Conservation (phyloP, 2,329 filamentous ascomycete species). For the Capronia coronata region DNA sequence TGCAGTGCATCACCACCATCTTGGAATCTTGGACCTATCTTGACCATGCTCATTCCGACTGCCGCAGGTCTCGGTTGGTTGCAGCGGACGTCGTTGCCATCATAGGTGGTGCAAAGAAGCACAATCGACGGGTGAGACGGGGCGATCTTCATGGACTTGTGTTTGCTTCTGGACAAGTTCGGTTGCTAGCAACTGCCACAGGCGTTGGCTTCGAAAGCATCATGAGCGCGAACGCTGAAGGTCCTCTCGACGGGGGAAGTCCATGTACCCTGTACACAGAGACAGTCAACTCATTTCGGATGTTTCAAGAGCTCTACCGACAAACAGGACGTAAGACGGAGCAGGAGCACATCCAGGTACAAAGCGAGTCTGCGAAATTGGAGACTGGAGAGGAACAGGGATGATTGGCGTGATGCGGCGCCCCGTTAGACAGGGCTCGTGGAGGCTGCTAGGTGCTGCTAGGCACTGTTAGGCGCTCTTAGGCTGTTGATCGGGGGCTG, state of each 20-base stretch:
- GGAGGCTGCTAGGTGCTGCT: neutral
- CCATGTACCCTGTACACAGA: too few relatives aligned
- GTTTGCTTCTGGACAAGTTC: too few relatives aligned
- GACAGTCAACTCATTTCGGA: neutral
- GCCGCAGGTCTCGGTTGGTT: slow-evolving; percentile 10
- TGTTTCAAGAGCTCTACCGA: neutral
- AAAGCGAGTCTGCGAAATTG: slow-evolving; percentile 20
- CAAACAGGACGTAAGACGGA: slow-evolving; percentile 4
- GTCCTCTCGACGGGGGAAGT: too few relatives aligned
- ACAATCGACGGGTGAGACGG: neutral
- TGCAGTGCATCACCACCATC: slow-evolving; percentile 13
- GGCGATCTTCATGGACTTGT: neutral
- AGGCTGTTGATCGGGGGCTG: neutral
- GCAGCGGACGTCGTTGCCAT: neutral
- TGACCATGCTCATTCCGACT: slow-evolving; percentile 2
- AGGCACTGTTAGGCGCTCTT: neutral
- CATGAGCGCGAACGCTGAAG: too few relatives aligned
- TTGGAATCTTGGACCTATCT: slow-evolving; percentile 11
- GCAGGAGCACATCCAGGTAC: slow-evolving; percentile 7
- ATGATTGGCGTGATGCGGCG: slow-evolving; percentile 3
- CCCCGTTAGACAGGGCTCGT: neutral
- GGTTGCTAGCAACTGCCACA: too few relatives aligned
- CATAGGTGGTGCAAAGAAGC: neutral
- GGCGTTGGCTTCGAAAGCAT: too few relatives aligned
- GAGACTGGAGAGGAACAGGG: slow-evolving; percentile 20